These are phyloP conservation scores for Tephrocybe rancida DNA, from an alignment of 768 basidiomycete genomes.

Conservation along the genomic window DNA sequence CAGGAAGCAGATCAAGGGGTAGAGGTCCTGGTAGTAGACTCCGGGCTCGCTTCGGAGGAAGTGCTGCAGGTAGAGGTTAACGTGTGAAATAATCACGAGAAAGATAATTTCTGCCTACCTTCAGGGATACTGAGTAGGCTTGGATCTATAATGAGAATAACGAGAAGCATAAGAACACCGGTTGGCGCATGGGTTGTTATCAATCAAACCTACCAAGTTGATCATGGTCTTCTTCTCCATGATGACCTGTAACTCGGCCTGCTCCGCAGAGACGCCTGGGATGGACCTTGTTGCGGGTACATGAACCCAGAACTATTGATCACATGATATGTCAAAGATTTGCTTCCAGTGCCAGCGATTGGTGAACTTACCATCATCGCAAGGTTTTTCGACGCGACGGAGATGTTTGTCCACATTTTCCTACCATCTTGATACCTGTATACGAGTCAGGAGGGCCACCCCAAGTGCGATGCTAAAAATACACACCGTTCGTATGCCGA, in stretches of 20 bases:
- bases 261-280: constrained; percentile 27
- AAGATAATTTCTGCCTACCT: constrained; percentile 37
- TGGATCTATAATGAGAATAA: constrained; percentile 45
- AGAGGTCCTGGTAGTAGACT: constrained; percentile 75
- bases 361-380: constrained; percentile 49
- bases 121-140: constrained; percentile 68
- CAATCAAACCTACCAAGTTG: constrained; percentile 49
- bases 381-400: constrained; percentile 56
- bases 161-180: too few species aligned
- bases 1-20: constrained; percentile 66
- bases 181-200: too few species aligned
- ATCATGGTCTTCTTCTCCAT: constrained; percentile 80
- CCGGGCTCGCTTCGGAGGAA: constrained; percentile 70
- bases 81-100: not conserved
- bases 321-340: not conserved
- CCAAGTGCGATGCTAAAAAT: too few species aligned
- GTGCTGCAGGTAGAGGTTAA: constrained; percentile 38
- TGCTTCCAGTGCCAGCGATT: not conserved
- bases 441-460: not conserved
- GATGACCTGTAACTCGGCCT: constrained; percentile 44
- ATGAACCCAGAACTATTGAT: constrained; percentile 56
- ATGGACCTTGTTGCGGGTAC: constrained; percentile 45
- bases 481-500: constrained; percentile 68
- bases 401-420: constrained; percentile 70
- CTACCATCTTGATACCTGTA: constrained; percentile 67